A percentile compares a stretch with the other conserved stretches of the same genome.
These are phyloP conservation scores for Penicillium robsamsonii DNA, from an alignment of 495 filamentous ascomycete genomes.

Conservation along the genomic window DNA sequence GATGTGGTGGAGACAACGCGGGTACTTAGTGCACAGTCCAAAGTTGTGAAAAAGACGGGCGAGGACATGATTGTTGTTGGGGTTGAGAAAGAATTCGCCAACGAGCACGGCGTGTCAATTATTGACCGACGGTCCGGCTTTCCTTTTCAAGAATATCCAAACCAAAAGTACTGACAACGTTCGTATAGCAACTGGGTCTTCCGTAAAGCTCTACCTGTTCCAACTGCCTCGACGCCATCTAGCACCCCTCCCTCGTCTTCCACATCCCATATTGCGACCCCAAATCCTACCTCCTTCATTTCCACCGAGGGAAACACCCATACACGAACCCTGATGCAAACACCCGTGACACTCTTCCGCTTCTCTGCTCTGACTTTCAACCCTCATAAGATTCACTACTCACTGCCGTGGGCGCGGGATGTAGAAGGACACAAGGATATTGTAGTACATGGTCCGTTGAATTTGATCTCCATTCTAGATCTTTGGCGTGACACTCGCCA, in stretches of 20 bases:
- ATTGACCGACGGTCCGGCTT: constrained; percentile 50
- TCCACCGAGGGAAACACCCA: constrained; percentile 28
- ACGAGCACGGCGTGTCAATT: constrained; percentile 49
- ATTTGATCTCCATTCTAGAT: constrained; percentile 61
- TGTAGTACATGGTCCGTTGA: constrained; percentile 64
- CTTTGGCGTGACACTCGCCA: constrained; percentile 55
- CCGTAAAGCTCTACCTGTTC: constrained; percentile 44
- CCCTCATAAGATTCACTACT: constrained; percentile 71
- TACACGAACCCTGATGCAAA: constrained; percentile 50
- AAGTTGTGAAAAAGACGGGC: constrained; percentile 51
- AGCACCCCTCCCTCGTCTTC: constrained; percentile 8
- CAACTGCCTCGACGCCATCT: constrained; percentile 18
- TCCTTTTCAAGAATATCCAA: background rate
- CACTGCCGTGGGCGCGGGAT: constrained; percentile 53
- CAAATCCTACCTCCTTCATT: constrained; percentile 27
- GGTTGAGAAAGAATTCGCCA: constrained; percentile 58
- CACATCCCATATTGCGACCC: constrained; percentile 22
- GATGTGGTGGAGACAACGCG: constrained; percentile 55
- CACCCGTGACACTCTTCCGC: constrained; percentile 60
- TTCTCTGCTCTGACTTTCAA: constrained; percentile 75
- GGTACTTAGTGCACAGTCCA: constrained; percentile 50
- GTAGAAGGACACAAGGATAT: constrained; percentile 59
- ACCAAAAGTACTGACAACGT: constrained; percentile 1
- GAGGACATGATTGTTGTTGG: constrained; percentile 65
- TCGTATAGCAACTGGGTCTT: constrained; percentile 58